These are phyloP conservation scores for Coix lacrymajobi DNA, from an alignment of 176 grass and related monocot genomes.

Conservation along the genomic window DNA sequence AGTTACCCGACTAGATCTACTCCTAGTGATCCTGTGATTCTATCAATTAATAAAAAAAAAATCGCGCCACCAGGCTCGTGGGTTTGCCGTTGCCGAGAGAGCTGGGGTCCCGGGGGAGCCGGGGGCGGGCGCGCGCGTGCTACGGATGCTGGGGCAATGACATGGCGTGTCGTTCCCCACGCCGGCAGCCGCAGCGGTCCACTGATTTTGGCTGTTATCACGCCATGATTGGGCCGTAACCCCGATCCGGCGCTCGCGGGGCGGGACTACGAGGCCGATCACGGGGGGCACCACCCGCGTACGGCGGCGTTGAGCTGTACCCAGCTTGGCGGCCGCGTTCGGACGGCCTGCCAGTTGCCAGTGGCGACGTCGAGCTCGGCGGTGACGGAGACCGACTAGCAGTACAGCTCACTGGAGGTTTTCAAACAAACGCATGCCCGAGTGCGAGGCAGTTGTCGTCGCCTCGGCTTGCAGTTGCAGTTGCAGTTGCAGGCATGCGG, in stretches of 20 bases:
- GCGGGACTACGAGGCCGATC: constrained; percentile 31
- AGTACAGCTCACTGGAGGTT: background rate
- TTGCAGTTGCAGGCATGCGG: constrained; percentile 7
- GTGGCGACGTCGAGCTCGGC: background rate
- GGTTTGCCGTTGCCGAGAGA: constrained; percentile 6
- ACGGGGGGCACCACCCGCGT: constrained; percentile 3
- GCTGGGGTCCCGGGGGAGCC: background rate
- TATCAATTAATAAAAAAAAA: too few relatives aligned
- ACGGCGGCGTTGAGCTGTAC: constrained; percentile 22
- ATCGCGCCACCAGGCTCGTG: background rate
- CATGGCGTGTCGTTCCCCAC: constrained; percentile 26
- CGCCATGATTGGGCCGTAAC: constrained; percentile 12
- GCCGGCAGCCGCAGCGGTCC: constrained; percentile 8
- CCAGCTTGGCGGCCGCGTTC: background rate
- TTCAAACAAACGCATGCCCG: background rate
- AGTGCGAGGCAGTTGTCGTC: background rate
- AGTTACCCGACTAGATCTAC: too few relatives aligned
- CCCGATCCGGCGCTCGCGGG: background rate
- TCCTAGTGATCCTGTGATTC: too few relatives aligned
- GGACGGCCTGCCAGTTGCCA: background rate
- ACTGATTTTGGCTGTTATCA: constrained; percentile 21
- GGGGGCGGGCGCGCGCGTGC: background rate
- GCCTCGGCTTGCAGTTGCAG: background rate
- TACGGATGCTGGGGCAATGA: constrained; percentile 22
- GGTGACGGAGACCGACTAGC: background rate